phyloP scores from a whole-genome alignment of 768 basidiomycete genomes.

The Russula earlei region DNA sequence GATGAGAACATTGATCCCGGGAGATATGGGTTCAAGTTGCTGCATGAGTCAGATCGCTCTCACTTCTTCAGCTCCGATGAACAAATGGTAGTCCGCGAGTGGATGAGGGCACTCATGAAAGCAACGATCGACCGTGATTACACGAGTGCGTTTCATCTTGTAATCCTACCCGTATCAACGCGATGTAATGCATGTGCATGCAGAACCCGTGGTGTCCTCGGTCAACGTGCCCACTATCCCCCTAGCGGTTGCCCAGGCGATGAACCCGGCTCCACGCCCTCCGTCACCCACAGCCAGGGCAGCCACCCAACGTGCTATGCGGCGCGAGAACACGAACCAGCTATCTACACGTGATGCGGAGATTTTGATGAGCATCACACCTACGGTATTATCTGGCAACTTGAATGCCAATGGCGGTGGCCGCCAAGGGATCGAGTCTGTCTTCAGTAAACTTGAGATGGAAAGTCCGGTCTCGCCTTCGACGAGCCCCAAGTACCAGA shows the following conservation, averaged over 20 bases:
- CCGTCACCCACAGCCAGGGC: constrained; percentile 84
- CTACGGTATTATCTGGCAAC: constrained; percentile 24
- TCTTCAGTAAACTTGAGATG: constrained; percentile 33
- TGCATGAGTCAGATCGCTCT: constrained; percentile 78
- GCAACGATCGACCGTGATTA: constrained; percentile 94
- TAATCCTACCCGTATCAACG: background rate
- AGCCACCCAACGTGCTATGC: constrained; percentile 78
- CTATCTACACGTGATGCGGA: constrained; percentile 73
- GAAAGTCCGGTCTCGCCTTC: constrained; percentile 2
- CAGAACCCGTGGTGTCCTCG: constrained; percentile 91
- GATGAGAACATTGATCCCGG: constrained; percentile 91
- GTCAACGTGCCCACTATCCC: constrained; percentile 97
- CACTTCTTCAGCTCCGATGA: constrained; percentile 93
- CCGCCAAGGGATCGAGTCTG: constrained; percentile 43
- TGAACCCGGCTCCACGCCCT: constrained; percentile 92
- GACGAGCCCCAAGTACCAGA: constrained; percentile 20
- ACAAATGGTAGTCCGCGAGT: constrained; percentile 75
- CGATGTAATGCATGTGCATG: background rate
- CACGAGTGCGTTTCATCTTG: constrained; percentile 46
- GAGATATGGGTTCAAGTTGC: constrained; percentile 88
- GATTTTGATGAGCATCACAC: constrained; percentile 56
- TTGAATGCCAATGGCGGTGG: constrained; percentile 29
- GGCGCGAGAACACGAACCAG: constrained; percentile 77
- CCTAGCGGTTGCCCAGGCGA: constrained; percentile 86
- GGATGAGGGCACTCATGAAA: constrained; percentile 99